Conservation (phyloP, 1,284 basidiomycete genomes). For the Malassezia caprae region DNA sequence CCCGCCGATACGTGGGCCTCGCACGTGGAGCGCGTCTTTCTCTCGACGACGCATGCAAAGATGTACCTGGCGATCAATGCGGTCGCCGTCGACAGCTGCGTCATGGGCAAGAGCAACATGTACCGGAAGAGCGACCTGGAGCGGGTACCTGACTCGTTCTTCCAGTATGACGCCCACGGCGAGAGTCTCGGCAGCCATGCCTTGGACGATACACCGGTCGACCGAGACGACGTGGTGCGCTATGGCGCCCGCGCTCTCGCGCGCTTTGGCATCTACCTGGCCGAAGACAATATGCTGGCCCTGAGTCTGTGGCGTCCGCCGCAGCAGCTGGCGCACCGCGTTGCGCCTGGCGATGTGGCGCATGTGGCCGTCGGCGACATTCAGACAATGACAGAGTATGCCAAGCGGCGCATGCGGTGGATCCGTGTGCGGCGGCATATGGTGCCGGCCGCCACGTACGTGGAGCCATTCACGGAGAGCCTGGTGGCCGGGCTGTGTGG, state of each 20-base stretch:
- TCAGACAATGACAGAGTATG: conserved; percentile 37
- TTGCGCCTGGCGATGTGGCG: conserved; percentile 33
- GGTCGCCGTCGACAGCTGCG: conserved; percentile 79
- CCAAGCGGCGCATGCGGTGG: conserved; percentile 43
- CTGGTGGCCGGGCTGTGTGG: conserved; percentile 36
- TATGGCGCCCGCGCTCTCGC: conserved; percentile 30
- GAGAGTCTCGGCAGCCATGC: conserved; percentile 37
- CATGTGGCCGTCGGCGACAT: conserved; percentile 44
- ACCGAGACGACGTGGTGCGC: background rate
- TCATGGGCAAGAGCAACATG: conserved; percentile 91
- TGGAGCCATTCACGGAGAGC: conserved; percentile 45
- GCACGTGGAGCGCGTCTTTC: conserved; percentile 79
- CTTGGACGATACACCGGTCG: conserved; percentile 23
- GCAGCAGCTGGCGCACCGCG: conserved; percentile 29
- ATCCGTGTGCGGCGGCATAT: conserved; percentile 46
- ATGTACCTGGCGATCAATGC: conserved; percentile 95
- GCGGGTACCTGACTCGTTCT: conserved; percentile 46
- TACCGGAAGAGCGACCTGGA: conserved; percentile 82
- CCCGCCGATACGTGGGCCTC: conserved; percentile 58
- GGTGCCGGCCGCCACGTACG: conserved; percentile 36
- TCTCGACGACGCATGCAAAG: conserved; percentile 95
- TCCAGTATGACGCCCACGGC: conserved; percentile 24
- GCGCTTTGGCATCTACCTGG: conserved; percentile 45
- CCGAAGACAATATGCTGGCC: conserved; percentile 48
- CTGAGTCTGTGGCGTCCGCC: conserved; percentile 38